Evolutionary conservation across 2,329 filamentous ascomycete species (phyloP), one percentile per base, ranked within the genome.

Genomic region (Neonectria faginata): DNA sequence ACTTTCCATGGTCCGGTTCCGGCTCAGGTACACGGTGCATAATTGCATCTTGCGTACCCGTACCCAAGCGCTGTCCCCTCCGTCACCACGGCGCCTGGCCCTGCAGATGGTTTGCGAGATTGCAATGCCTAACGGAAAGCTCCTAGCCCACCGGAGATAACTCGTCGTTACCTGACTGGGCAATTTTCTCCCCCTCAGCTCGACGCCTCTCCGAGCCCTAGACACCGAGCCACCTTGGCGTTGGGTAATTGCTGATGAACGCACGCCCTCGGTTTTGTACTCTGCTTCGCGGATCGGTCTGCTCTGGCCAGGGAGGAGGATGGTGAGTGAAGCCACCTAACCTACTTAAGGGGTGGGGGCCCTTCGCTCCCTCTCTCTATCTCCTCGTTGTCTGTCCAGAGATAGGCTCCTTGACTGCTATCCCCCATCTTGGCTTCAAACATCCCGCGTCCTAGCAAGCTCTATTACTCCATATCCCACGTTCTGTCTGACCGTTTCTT

Each of bases 311-410:
- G 63, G 58, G 48, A 62, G 58, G 48, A 62, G 57, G 57, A 63
- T 65, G 66, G 62, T 27, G 55, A 73, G 52, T 61, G 67, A 57
- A 67, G 60, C 48, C 64, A 66, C 62, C 72, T 74, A 74, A 66
- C 62, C 72, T 74, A 74, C 65, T 73, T 74, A 74, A 74, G 69
- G 72, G 66, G 67, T 68, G 69, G 70, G 59, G 67, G 62, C 68
- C 73, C 72, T 45, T 67, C 70, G 60, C 59, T 29, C 60, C 54
- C 53, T 64, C 48, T 58, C 36, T 54, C 61, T 47, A 39, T 66
- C 60, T 56, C 45, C 63, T 58, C 52, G 18, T 51, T 64, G 53
- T 59, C 62, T 57, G 62, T 63, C 47, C 29, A 63, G 63, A 65
- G 63, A 70, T 69, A 69, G 53, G 54, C 50, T 41, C 59, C 41